Conservation (phyloP, 2,329 filamentous ascomycete genomes). For the Aspergillus japonicus region DNA sequence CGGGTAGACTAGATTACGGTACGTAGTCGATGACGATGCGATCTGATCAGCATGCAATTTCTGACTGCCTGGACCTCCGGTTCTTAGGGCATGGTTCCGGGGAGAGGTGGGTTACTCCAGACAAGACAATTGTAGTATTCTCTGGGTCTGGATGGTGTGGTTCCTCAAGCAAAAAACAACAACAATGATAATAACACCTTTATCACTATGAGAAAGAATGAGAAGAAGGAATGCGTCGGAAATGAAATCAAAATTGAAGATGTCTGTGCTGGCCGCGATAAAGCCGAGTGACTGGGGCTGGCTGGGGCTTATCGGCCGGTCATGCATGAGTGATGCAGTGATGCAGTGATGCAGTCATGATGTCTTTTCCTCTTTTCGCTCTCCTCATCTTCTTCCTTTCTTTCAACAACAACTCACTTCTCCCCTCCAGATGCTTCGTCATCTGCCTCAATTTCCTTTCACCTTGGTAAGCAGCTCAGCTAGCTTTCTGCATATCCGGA, state of each 20-base stretch:
- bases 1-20: background rate
- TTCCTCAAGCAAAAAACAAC: too few relatives aligned
- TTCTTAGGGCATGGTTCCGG: background rate
- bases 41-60: background rate
- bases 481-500: conserved; percentile 1
- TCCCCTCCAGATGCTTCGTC: background rate
- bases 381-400: conserved; percentile 6
- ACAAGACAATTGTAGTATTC: too few relatives aligned
- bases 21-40: conserved; percentile 12
- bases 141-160: too few relatives aligned
- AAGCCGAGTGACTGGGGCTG: background rate
- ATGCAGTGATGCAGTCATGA: conserved; percentile 5
- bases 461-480: background rate
- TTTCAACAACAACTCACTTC: background rate
- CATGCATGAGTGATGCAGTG: background rate
- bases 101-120: background rate
- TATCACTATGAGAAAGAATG: too few relatives aligned
- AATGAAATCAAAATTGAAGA: too few relatives aligned
- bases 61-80: conserved; percentile 1
- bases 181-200: too few relatives aligned
- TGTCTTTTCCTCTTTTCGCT: background rate
- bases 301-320: too few relatives aligned
- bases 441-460: conserved; percentile 1
- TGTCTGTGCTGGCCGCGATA: background rate
- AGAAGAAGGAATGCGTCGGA: too few relatives aligned